A percentile compares a stretch with the other conserved stretches of the same genome.
phyloP scores from a whole-genome alignment of 495 filamentous ascomycete species.

The Pseudevernia furfuracea region DNA sequence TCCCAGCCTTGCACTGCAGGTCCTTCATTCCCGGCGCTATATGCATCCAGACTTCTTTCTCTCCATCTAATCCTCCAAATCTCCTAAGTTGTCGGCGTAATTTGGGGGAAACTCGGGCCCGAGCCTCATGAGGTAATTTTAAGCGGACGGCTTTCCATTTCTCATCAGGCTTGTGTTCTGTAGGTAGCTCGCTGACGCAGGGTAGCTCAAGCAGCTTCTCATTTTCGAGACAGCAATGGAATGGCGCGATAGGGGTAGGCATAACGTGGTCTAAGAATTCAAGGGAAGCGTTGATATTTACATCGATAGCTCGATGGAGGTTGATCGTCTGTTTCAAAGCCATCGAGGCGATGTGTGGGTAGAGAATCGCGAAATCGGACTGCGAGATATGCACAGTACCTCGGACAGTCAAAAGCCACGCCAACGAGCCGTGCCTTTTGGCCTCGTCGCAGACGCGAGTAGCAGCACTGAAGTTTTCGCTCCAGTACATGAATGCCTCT shows the following conservation, averaged over 20 bases:
- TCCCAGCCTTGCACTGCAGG: slow-evolving; percentile 15
- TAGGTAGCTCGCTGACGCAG: slow-evolving; percentile 32
- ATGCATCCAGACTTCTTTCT: slow-evolving; percentile 46
- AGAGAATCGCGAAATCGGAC: slow-evolving; percentile 54
- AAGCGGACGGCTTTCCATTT: slow-evolving; percentile 42
- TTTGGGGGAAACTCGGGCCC: slow-evolving; percentile 32
- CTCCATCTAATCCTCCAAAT: slow-evolving; percentile 32
- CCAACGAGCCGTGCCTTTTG: slow-evolving; percentile 36
- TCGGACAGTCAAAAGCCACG: slow-evolving; percentile 53
- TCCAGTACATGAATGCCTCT: slow-evolving; percentile 57
- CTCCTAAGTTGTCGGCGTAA: slow-evolving; percentile 29
- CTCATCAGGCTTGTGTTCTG: slow-evolving; percentile 39
- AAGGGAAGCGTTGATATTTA: slow-evolving; percentile 48
- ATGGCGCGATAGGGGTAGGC: slow-evolving; percentile 21
- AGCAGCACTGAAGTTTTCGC: slow-evolving; percentile 46
- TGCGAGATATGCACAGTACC: slow-evolving; percentile 52
- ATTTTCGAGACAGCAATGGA: slow-evolving; percentile 32
- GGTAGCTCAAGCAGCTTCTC: slow-evolving; percentile 36
- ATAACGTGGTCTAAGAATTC: slow-evolving; percentile 44
- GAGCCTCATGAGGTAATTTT: slow-evolving; percentile 42
- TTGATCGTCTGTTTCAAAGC: slow-evolving; percentile 52
- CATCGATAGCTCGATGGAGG: slow-evolving; percentile 46
- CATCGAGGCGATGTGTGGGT: slow-evolving; percentile 45
- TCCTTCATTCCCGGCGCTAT: slow-evolving; percentile 33
- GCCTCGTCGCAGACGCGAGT: slow-evolving; percentile 45